Percentiles rank a stretch among this genome's conserved stretches.
Evolutionary conservation across 2,329 filamentous ascomycete genomes (phyloP).

Genomic region (Trichoderma sp.): DNA sequence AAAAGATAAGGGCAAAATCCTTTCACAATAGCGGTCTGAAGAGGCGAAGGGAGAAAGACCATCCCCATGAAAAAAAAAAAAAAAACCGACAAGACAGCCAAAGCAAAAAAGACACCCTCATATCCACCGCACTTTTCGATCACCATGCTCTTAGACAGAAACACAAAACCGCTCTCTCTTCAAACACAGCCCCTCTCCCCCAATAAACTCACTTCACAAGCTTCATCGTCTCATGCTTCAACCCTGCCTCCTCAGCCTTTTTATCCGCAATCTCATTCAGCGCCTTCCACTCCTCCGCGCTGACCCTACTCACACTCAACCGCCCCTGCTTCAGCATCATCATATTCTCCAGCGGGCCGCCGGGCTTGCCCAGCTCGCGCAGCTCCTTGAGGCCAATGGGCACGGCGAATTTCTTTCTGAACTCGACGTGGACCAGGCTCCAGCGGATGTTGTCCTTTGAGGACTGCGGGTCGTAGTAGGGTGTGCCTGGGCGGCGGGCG

Average conservation of each 20-base stretch:
- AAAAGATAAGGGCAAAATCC: background rate
- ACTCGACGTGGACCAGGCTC: constrained; percentile 87
- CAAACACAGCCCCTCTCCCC: background rate
- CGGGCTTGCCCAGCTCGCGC: constrained; percentile 60
- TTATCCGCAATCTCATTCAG: constrained; percentile 56
- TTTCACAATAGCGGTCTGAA: no score
- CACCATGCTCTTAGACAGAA: background rate
- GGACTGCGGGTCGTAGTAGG: constrained; percentile 83
- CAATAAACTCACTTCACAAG: constrained; percentile 3
- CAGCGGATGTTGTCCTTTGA: constrained; percentile 61
- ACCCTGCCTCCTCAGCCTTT: constrained; percentile 44
- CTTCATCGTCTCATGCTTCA: constrained; percentile 38
- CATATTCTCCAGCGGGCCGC: constrained; percentile 68
- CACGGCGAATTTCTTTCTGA: constrained; percentile 76
- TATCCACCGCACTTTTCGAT: constrained; percentile 1
- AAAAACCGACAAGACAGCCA: background rate
- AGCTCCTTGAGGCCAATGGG: constrained; percentile 72
- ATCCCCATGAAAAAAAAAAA: background rate
- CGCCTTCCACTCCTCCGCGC: constrained; percentile 64
- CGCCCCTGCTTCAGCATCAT: constrained; percentile 81
- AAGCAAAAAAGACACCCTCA: background rate
- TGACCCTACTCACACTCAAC: constrained; percentile 76
- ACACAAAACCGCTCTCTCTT: background rate
- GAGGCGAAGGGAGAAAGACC: no score
- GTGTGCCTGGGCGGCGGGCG: constrained; percentile 42